Base-by-base conservation (phyloP, 371 early-diverging fungal genomes). In the Mortierella sp. region DNA sequence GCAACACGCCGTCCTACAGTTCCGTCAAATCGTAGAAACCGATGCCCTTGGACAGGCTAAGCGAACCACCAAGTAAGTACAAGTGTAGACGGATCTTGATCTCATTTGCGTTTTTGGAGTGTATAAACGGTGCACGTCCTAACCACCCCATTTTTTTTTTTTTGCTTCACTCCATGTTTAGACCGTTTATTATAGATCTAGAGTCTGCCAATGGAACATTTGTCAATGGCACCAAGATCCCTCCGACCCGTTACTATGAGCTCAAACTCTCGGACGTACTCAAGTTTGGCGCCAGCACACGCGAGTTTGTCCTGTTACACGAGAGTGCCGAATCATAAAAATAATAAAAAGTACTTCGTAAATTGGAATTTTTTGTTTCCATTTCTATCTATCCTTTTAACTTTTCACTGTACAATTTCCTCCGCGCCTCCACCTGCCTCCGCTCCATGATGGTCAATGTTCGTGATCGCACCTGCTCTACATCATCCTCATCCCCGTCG, bases 141-240 rank as follows among this genome's bases (percentile, higher is more conserved):
- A 66, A 66, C 29, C 47, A 14, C n/a, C 29, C 26, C 1, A 31
- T 52, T 44, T 45, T 39, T 45, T 45, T 64, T 10, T 52, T 26
- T 10, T 43, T 43, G 22, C n/a, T n/a, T 19, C 47, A 26, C 6
- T 43, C n/a, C n/a, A n/a, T 26, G 5, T 29, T 39, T 66, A 94
- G 95, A 67, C 97, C 97, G 13, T 98, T 96, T 80, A 86, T 98
- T n/a, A 96, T 98, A 66, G 99, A 98, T 79, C 87, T 98, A 48
- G 95, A 95, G 58, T 95, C 97, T 14, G 90, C 96, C 5, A 97
- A 98, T 80, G 97, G 97, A 19, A 97, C 97, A 0, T 94, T 90
- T 79, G 89, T 98, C 11, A 98, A 98, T 85, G 93, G 93, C 5
- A 89, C 90, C 4, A 80, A 88, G 68, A 91, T 97, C 39, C 95